A percentile compares a stretch with the other conserved stretches of the same genome.
These are phyloP conservation scores for Auxenochlorella protothecoides DNA, from an alignment of 139 green algal species.

Conservation along the genomic window DNA sequence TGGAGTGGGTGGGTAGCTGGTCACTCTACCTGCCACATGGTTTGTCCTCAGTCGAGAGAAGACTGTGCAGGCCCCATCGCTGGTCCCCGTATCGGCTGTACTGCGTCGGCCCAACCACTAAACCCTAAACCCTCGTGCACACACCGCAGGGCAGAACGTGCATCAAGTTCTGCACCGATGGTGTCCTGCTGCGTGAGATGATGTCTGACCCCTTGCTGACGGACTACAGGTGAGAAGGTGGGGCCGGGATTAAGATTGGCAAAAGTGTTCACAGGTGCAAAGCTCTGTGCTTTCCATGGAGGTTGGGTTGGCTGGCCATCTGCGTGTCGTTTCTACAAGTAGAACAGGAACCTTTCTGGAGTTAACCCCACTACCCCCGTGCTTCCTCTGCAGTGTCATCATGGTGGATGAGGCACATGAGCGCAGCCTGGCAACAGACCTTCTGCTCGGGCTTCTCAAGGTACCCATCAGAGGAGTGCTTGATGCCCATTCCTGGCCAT, in stretches of 20 bases:
- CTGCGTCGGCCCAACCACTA: not conserved
- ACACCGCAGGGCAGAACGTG: conserved; percentile 45
- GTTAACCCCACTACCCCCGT: too few relatives aligned
- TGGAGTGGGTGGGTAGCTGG: not conserved
- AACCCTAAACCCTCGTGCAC: not conserved
- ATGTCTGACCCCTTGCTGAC: conserved; percentile 74
- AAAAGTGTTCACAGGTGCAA: too few relatives aligned
- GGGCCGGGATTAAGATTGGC: not conserved
- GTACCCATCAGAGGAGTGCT: conserved; percentile 9
- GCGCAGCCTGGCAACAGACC: conserved; percentile 70
- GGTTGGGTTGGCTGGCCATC: too few relatives aligned
- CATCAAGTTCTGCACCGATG: conserved; percentile 86
- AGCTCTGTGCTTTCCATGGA: too few relatives aligned
- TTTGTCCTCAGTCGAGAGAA: not conserved
- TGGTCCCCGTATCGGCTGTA: too few relatives aligned
- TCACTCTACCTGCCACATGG: not conserved
- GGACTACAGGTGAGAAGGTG: conserved; percentile 32
- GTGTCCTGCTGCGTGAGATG: conserved; percentile 83
- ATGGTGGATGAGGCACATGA: conserved; percentile 94
- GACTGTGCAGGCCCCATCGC: not conserved
- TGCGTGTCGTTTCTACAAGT: too few relatives aligned
- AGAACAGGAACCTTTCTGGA: too few relatives aligned
- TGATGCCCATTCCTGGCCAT: too few relatives aligned
- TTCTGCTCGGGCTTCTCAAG: conserved; percentile 83
- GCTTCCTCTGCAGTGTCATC: conserved; percentile 53